A percentile compares a stretch with the other conserved stretches of the same genome.
Conservation (phyloP, 2,329 filamentous ascomycete genomes). For the Incumbomyces delicatus region DNA sequence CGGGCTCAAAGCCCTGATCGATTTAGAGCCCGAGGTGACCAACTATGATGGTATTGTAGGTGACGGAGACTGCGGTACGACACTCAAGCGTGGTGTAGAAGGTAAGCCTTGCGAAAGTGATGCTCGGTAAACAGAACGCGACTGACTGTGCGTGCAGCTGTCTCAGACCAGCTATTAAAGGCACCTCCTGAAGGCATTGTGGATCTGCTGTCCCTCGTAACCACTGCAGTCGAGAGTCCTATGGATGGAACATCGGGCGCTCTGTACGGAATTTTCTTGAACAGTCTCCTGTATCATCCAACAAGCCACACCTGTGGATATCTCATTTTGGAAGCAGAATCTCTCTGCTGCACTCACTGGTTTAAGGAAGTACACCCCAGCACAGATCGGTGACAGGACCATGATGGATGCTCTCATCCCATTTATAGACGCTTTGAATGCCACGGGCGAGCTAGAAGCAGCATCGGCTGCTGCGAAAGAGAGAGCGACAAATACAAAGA, state of each 20-base stretch:
- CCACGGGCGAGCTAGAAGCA: conserved; percentile 38
- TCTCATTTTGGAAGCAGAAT: background rate
- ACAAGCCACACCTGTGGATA: background rate
- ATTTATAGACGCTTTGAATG: background rate
- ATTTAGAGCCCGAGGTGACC: conserved; percentile 54
- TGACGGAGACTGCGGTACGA: conserved; percentile 58
- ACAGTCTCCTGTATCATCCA: background rate
- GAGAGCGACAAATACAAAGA: conserved; percentile 73
- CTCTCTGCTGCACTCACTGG: background rate
- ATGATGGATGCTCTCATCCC: conserved; percentile 9
- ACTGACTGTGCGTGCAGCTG: background rate
- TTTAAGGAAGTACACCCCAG: conserved; percentile 5
- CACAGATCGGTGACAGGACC: conserved; percentile 6
- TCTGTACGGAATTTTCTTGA: conserved; percentile 37
- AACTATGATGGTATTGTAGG: conserved; percentile 55
- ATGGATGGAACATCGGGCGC: conserved; percentile 62
- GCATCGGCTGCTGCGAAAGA: conserved; percentile 65
- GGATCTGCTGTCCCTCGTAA: conserved; percentile 27
- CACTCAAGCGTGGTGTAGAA: conserved; percentile 46
- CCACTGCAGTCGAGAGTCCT: conserved; percentile 46
- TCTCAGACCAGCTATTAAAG: background rate
- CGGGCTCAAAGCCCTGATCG: conserved; percentile 41
- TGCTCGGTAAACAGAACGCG: conserved; percentile 34
- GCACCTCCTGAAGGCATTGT: background rate
- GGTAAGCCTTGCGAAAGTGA: conserved; percentile 24